phyloP scores from a whole-genome alignment of 2,329 filamentous ascomycete genomes.

The Xylariaceae sp. region DNA sequence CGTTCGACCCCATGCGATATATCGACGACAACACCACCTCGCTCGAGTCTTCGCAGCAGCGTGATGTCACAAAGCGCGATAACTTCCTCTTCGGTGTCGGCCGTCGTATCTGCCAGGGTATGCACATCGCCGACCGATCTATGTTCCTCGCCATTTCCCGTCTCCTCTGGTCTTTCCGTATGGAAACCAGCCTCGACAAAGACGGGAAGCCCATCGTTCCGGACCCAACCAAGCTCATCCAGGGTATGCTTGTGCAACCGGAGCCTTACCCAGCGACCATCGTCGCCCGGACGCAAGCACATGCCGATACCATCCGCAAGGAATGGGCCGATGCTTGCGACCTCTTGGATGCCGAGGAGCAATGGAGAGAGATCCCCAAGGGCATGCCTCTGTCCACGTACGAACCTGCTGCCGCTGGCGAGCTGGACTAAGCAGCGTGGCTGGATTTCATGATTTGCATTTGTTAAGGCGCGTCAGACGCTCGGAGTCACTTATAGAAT shows the following conservation, averaged over 20 bases:
- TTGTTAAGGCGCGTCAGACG: too few species aligned
- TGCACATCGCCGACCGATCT: conserved; percentile 33
- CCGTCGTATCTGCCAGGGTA: conserved; percentile 49
- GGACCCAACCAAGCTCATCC: conserved; percentile 15
- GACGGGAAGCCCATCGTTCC: conserved; percentile 10
- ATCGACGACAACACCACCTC: conserved; percentile 25
- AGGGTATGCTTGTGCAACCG: conserved; percentile 22
- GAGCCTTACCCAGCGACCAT: conserved; percentile 18
- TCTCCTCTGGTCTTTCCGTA: conserved; percentile 46
- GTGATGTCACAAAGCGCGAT: conserved; percentile 30
- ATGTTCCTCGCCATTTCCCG: conserved; percentile 39
- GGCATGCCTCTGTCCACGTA: conserved; percentile 22
- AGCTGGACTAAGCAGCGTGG: too few species aligned
- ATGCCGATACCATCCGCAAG: conserved; percentile 16
- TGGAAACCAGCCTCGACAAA: conserved; percentile 8
- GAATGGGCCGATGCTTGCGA: conserved; percentile 15
- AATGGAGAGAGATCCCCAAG: conserved; percentile 21
- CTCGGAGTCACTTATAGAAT: too few species aligned
- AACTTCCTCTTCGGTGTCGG: conserved; percentile 32
- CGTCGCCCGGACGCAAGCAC: conserved; percentile 13
- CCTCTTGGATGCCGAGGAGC: conserved; percentile 17
- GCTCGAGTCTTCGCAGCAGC: conserved; percentile 34
- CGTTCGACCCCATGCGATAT: conserved; percentile 41
- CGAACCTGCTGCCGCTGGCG: conserved; percentile 7
- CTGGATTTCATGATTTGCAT: too few species aligned